Base-by-base conservation (phyloP, 768 basidiomycete species). In the Amanita thiersii region DNA sequence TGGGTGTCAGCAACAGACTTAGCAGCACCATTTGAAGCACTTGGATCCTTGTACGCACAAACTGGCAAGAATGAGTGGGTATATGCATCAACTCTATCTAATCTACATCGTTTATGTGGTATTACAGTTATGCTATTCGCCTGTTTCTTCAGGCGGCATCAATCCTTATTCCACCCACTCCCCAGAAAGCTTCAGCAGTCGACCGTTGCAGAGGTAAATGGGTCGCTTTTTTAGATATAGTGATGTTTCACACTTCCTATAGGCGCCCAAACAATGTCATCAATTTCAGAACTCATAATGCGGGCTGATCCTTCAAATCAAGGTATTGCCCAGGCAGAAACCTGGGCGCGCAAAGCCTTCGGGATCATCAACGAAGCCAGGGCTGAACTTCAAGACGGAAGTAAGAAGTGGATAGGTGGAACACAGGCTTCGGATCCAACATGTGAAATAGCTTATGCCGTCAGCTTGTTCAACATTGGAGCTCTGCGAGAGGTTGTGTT, bases 61-160 rank as follows among this genome's bases (percentile, higher is more conserved):
- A 61, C 61, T 25, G 80, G 76, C 15, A 74, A 73, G 43, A 48
- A 65, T n/a, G 71, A 79, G 79, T 81, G 52, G 45, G 73, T 62
- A n/a, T 11, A 23, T 19, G 11, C 39, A 26, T 18, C 40, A 6
- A 12, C 19, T 29, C 3, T n/a, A 3, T 19, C 19, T 12, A 33
- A 26, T n/a, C 11, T 12, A 19, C 14, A 34, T 20, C 19, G 36
- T 41, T 17, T 35, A 35, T 1, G 9, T 11, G 30, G 2, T 10
- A 17, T 40, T 5, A 54, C 35, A 85, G 82, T 17, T 79, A 72
- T 48, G 81, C 83, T 0, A 62, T 79, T 51, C 72, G 74, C 2
- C 65, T 85, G 4, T 84, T 84, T 56, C 62, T 81, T 7, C 79
- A 79, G 46, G 78, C 81, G 5, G 68, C 80, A 33, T 73, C 75